A percentile compares a stretch with the other conserved stretches of the same genome.
phyloP scores from a whole-genome alignment of 768 basidiomycete genomes.

The Mycena rosella region DNA sequence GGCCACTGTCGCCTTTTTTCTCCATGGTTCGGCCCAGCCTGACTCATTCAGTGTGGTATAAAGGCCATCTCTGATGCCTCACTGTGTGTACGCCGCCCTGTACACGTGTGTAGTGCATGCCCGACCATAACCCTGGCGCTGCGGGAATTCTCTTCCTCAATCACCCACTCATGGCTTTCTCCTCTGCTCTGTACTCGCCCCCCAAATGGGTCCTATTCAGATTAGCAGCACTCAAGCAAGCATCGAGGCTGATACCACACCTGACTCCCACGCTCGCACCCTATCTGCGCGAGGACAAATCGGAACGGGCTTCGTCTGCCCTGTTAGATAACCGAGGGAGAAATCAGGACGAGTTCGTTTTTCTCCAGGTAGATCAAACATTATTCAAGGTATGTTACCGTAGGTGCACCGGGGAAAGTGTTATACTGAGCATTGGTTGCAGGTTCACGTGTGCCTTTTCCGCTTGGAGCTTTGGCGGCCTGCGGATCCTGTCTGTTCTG shows the following conservation, averaged over 20 bases:
- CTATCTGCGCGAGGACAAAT: neutral
- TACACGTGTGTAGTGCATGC: constrained; percentile 13
- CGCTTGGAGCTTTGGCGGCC: neutral
- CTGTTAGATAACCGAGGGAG: neutral
- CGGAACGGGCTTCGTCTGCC: neutral
- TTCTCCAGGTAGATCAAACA: neutral
- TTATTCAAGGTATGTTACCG: neutral
- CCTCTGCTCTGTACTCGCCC: neutral
- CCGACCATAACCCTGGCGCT: neutral
- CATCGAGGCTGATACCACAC: constrained; percentile 21
- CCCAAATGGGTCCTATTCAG: constrained; percentile 4
- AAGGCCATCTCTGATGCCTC: constrained; percentile 5
- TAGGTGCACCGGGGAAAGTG: too few species aligned
- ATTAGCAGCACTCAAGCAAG: constrained; percentile 12
- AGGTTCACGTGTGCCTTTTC: neutral
- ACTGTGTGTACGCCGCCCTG: neutral
- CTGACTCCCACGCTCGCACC: neutral
- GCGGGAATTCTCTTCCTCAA: neutral
- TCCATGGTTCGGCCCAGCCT: too few species aligned
- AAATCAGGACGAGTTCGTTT: neutral
- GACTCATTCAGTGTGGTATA: neutral
- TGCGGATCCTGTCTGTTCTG: neutral
- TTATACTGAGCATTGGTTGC: neutral
- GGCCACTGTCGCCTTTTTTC: too few species aligned
- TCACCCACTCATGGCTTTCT: neutral